phyloP scores from a whole-genome alignment of 1,284 basidiomycete genomes.

The Cerrena zonata region DNA sequence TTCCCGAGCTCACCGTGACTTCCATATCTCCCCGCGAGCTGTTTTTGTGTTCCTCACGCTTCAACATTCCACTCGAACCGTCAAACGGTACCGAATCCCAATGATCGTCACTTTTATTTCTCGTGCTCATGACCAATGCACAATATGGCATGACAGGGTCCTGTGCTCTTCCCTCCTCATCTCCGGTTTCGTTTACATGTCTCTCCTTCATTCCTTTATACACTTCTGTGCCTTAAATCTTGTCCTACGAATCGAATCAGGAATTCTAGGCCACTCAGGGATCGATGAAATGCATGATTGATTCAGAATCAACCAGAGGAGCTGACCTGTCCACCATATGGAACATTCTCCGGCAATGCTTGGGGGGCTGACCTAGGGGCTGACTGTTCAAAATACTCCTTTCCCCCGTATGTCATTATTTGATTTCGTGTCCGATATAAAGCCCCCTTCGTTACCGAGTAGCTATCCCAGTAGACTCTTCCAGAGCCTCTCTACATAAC shows the following conservation, averaged over 20 bases:
- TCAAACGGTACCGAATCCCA: not conserved
- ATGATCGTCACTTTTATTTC: not conserved
- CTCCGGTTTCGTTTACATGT: not conserved
- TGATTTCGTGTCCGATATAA: not conserved
- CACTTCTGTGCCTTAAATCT: not conserved
- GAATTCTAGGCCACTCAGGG: not conserved
- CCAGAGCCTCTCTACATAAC: not conserved
- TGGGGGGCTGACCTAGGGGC: not conserved
- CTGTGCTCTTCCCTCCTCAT: not conserved
- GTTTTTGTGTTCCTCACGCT: not conserved
- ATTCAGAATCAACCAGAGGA: not conserved
- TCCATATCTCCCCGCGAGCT: too few species aligned
- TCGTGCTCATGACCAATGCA: not conserved
- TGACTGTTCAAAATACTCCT: too few species aligned
- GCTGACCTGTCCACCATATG: constrained; percentile 5
- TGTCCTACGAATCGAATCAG: not conserved
- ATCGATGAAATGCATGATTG: too few species aligned
- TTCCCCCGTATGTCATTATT: not conserved
- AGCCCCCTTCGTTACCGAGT: too few species aligned
- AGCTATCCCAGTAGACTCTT: not conserved
- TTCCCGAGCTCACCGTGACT: too few species aligned
- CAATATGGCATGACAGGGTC: not conserved
- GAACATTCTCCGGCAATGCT: constrained; percentile 1
- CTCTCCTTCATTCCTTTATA: not conserved
- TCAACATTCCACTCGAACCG: not conserved